Percentiles rank a stretch among this genome's conserved stretches.
These are phyloP conservation scores for Prototheca stagnorum DNA, from an alignment of 163 green algal species.

Conservation along the genomic window DNA sequence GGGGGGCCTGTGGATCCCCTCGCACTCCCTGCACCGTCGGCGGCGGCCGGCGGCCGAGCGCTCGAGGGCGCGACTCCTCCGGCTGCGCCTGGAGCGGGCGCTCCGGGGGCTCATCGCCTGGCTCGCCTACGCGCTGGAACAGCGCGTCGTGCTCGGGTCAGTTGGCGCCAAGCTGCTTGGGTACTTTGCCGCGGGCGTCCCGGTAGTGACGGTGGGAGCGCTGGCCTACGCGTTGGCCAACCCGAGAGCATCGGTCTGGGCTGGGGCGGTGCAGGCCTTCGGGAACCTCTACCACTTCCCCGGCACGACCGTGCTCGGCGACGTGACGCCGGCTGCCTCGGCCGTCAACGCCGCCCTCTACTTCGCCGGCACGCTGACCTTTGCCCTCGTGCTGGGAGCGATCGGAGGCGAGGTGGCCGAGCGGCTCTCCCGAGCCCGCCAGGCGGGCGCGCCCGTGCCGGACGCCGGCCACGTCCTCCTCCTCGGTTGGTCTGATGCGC, in stretches of 20 bases:
- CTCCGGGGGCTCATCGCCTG: neutral
- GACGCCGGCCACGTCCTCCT: neutral
- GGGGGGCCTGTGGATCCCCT: no score
- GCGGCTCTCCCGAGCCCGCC: neutral
- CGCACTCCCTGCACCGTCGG: no score
- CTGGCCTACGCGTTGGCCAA: conserved; percentile 1
- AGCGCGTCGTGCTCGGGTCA: conserved; percentile 2
- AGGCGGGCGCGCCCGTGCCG: neutral
- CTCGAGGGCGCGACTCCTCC: no score
- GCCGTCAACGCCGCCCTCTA: neutral
- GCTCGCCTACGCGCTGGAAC: neutral
- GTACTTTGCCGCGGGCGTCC: conserved; percentile 1
- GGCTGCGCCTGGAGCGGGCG: no score
- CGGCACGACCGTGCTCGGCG: conserved; percentile 2
- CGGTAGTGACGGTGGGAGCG: neutral
- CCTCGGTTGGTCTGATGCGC: neutral
- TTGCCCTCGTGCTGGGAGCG: conserved; percentile 4
- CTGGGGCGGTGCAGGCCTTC: conserved; percentile 1
- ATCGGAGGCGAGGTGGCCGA: conserved; percentile 3
- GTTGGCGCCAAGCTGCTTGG: conserved; percentile 2
- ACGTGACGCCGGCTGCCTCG: conserved; percentile 1
- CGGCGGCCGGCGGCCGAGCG: no score
- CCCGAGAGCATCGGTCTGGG: no score
- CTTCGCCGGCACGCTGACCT: conserved; percentile 4
- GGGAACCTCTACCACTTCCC: conserved; percentile 6